Conservation (phyloP, 768 basidiomycete species). For the Pulveroboletus sp. region DNA sequence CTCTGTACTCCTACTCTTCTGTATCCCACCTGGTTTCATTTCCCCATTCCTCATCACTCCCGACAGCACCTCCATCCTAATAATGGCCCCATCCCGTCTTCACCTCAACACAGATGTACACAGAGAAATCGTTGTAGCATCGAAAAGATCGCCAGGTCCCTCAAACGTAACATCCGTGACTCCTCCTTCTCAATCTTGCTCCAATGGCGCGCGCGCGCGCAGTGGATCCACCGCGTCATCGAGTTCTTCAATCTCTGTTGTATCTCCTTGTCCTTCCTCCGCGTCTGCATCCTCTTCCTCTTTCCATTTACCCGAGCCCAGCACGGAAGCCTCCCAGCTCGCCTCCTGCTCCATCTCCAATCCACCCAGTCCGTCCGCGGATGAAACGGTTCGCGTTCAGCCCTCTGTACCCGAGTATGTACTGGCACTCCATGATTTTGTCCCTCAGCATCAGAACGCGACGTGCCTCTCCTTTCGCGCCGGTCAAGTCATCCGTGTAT, state of each 20-base stretch:
- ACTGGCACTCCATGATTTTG: constrained; percentile 89
- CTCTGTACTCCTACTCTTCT: constrained; percentile 24
- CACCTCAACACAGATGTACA: constrained; percentile 45
- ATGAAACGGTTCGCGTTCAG: constrained; percentile 45
- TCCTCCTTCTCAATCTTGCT: constrained; percentile 11
- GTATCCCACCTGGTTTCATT: constrained; percentile 1
- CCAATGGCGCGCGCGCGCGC: constrained; percentile 33
- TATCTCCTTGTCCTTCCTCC: constrained; percentile 48
- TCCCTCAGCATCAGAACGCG: constrained; percentile 61
- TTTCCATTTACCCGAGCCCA: constrained; percentile 36
- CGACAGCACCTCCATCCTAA: not conserved
- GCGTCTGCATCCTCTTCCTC: constrained; percentile 48
- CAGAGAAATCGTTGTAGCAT: constrained; percentile 30
- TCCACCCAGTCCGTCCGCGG: constrained; percentile 39
- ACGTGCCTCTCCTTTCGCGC: constrained; percentile 87
- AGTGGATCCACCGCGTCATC: constrained; percentile 55
- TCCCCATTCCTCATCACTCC: not conserved
- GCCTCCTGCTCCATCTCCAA: constrained; percentile 23
- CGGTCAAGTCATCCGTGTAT: constrained; percentile 88
- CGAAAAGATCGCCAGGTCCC: constrained; percentile 28
- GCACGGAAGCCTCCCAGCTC: constrained; percentile 28
- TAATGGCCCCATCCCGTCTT: constrained; percentile 44
- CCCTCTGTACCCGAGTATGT: constrained; percentile 60
- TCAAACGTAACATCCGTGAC: constrained; percentile 27
- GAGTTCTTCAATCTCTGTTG: constrained; percentile 50